Conservation (phyloP, 495 filamentous ascomycete species). For the Extremus antarcticus region DNA sequence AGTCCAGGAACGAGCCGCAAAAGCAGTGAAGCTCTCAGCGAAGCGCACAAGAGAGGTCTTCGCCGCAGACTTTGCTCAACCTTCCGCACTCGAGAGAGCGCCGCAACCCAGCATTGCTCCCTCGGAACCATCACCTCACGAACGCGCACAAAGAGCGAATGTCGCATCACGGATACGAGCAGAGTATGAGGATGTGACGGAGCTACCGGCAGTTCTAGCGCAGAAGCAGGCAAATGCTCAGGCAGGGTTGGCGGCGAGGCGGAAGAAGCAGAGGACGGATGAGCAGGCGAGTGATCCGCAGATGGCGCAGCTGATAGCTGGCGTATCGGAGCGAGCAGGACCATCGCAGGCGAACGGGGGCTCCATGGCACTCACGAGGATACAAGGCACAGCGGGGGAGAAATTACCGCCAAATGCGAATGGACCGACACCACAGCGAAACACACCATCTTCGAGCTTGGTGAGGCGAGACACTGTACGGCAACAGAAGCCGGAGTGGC, state of each 20-base stretch:
- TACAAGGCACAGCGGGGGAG: conserved; percentile 31
- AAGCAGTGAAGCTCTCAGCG: conserved; percentile 36
- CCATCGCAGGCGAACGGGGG: conserved; percentile 28
- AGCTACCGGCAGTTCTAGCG: conserved; percentile 74
- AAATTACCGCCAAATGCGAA: conserved; percentile 35
- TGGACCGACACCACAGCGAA: conserved; percentile 37
- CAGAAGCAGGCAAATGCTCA: conserved; percentile 67
- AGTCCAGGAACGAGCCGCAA: conserved; percentile 3
- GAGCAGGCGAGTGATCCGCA: conserved; percentile 44
- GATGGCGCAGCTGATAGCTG: conserved; percentile 61
- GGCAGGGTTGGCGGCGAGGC: conserved; percentile 45
- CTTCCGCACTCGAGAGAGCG: conserved; percentile 19
- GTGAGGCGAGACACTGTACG: conserved; percentile 56
- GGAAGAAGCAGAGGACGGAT: conserved; percentile 43
- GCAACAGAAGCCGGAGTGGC: conserved; percentile 82
- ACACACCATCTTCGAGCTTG: conserved; percentile 47
- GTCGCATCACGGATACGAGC: conserved; percentile 51
- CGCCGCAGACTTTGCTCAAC: conserved; percentile 32
- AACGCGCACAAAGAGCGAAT: conserved; percentile 39
- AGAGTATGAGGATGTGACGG: conserved; percentile 74
- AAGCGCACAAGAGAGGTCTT: conserved; percentile 55
- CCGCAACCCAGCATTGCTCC: conserved; percentile 25
- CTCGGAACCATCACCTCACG: conserved; percentile 41
- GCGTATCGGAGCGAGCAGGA: conserved; percentile 37
- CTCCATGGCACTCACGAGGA: conserved; percentile 48